Evolutionary conservation across 176 grass and related monocot genomes (phyloP), one percentile per base, ranked within the genome.

Genomic region (Dactylis glomerata): DNA sequence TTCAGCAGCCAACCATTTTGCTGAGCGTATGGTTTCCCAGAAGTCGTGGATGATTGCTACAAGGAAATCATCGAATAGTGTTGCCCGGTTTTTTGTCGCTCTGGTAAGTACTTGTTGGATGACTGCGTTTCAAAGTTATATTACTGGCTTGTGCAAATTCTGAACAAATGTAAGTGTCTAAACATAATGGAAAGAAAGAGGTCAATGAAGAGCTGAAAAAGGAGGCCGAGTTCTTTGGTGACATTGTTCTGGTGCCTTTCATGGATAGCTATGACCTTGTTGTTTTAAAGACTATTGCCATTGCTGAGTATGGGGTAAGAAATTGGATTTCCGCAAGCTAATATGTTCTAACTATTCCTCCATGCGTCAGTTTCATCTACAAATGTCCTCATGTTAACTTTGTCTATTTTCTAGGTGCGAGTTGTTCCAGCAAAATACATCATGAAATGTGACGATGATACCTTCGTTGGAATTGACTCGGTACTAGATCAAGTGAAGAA

Each of bases 391-490:
- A 73, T 79, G 62, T 44, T 76, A 26, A 40, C 78, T 15, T 76
- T 74, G 3, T 62, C 68, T 50, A 33, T 81, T 88, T 72, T 82
- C 10, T 44, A 94, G 94, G 90, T 90, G 77, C 85, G 66, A 63
- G 81, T 88, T 58, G 73, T 94, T 67, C 89, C 85, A 75, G 94
- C 92, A 15, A 97, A 94, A 38, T 78, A 97, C 73, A 86, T 97
- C 80, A 97, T 97, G 94, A 97, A 94, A 49, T 97, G 90, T 17
- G 94, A 94, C 34, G 94, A 97, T 61, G 92, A 97, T 66, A 97
- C 92, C 31, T 97, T 94, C 11, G 80, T 97, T 63, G 90, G 92
- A 84, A 77, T 97, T 49, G 83, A 94, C 24, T 82, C 90, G 3
- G 89, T 97, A 33, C 19, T 94, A 50, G 82, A 90, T 71, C 92